Evolutionary conservation across 768 basidiomycete species (phyloP), one percentile per base, ranked within the genome.

Genomic region (Termitomyces bulborhizus): DNA sequence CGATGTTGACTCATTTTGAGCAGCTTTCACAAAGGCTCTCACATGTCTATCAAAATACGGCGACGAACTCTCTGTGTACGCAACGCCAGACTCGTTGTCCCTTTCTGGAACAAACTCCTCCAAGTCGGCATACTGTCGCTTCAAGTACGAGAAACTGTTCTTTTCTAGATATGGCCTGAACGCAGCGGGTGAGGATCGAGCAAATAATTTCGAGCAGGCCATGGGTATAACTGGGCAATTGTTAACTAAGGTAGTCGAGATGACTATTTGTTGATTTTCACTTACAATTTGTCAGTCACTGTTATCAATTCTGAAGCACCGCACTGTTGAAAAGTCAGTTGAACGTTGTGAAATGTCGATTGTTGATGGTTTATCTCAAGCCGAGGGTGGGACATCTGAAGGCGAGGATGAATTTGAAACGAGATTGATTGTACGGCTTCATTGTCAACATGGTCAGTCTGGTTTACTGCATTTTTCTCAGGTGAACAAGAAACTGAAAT

Each of bases 41-140:
- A 74, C 80, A 4, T 93, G 92, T 68, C 73, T 93, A 43, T 84
- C 90, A 37, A 84, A 80, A 71, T 93, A 90, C 65, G 88, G 91
- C 48, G 91, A 93, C 56, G 89, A 93, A 57, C 71, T 93, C 42
- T 76, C 80, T 37, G 76, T 93, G 41, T 78, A 83, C 55, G 89
- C 86, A 7, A 80, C 81, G 8, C 65, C 76, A 0, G 83, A 86
- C 36, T 69, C 72, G 34, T 65, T 93, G 32, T 76, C 83, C 6
- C 67, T 93, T 27, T 89, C 87, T 51, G 73, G 85, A 2, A 90
- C 87, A 24, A 93, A 93, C 69, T 83, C 86, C 3, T 85, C 90
- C 4, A 81, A 85, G 64, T 88, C 91, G 39, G 90, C 91, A 11
- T 93, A 88, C 63, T 87, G 84, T 68, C 81, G 88, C 13, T 86